A percentile compares a stretch with the other conserved stretches of the same genome.
Conservation (phyloP, 345 rosid genomes). For the Limnanthes douglasii region DNA sequence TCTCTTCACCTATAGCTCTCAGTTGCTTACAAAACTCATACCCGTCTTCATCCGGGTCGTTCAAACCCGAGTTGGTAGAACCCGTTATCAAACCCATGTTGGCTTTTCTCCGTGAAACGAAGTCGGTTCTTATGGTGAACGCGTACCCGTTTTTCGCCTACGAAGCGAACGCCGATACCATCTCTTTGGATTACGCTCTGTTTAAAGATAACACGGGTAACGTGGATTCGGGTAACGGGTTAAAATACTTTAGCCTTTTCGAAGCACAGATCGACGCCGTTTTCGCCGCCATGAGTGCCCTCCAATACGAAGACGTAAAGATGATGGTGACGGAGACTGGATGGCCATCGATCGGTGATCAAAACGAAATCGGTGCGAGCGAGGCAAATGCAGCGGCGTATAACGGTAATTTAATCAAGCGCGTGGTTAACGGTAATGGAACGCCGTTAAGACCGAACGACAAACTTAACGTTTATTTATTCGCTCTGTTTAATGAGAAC, state of each 20-base stretch:
- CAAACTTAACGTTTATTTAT: conserved; percentile 42
- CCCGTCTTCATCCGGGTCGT: conserved; percentile 77
- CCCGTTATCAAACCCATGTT: conserved; percentile 82
- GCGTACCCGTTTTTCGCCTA: conserved; percentile 88
- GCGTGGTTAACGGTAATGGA: conserved; percentile 9
- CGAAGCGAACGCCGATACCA: conserved; percentile 25
- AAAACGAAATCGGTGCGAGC: conserved; percentile 7
- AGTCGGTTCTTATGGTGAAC: conserved; percentile 66
- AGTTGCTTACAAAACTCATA: conserved; percentile 48
- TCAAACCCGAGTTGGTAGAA: conserved; percentile 39
- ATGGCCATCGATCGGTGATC: conserved; percentile 16
- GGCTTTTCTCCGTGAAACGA: conserved; percentile 37
- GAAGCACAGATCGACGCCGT: conserved; percentile 15
- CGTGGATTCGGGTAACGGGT: not conserved
- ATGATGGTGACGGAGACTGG: conserved; percentile 14
- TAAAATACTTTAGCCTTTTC: conserved; percentile 4
- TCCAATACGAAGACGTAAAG: conserved; percentile 8
- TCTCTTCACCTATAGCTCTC: conserved; percentile 76
- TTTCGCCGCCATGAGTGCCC: conserved; percentile 9
- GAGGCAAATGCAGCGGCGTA: conserved; percentile 10
- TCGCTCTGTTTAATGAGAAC: conserved; percentile 77
- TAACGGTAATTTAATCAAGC: conserved; percentile 9
- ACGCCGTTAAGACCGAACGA: conserved; percentile 17
- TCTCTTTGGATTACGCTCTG: conserved; percentile 1
- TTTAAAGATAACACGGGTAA: not conserved